Evolutionary conservation across 2,329 filamentous ascomycete species (phyloP).

Genomic region (Didymella keratinophila): DNA sequence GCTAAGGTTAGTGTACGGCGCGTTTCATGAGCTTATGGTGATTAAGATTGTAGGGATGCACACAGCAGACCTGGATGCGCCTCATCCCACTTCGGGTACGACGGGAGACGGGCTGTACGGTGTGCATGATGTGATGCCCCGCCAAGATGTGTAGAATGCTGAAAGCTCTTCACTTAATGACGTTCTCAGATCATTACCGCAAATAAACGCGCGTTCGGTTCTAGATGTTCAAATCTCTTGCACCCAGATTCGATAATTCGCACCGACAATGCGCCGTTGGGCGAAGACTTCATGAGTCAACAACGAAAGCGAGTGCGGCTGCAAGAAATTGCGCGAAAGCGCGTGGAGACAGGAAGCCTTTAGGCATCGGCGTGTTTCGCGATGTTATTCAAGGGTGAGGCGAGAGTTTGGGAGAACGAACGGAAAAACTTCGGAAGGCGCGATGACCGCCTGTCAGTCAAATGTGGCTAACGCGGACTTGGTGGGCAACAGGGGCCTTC

Average conservation of each 20-base stretch:
- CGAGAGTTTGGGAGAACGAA: background rate
- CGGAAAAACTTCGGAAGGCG: background rate
- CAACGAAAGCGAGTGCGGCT: background rate
- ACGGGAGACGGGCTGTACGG: background rate
- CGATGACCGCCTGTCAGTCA: background rate
- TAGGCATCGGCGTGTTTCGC: background rate
- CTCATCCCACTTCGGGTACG: constrained; percentile 4
- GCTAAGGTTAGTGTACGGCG: background rate
- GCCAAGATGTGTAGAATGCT: background rate
- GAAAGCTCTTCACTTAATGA: background rate
- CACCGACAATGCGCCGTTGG: constrained; percentile 5
- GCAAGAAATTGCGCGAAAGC: background rate
- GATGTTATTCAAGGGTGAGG: background rate
- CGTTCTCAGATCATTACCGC: constrained; percentile 1
- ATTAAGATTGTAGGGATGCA: constrained; percentile 16
- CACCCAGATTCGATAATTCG: background rate
- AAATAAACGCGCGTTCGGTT: background rate
- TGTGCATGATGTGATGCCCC: constrained; percentile 6
- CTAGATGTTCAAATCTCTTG: background rate
- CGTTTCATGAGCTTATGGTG: constrained; percentile 14
- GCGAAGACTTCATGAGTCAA: constrained; percentile 1
- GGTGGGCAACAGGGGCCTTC: background rate
- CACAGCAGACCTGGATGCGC: constrained; percentile 7
- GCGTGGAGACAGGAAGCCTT: background rate
- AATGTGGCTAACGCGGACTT: background rate